Evolutionary conservation across 352 stramenopile genomes (phyloP).

Genomic region (Phytophthora chlamydospora): DNA sequence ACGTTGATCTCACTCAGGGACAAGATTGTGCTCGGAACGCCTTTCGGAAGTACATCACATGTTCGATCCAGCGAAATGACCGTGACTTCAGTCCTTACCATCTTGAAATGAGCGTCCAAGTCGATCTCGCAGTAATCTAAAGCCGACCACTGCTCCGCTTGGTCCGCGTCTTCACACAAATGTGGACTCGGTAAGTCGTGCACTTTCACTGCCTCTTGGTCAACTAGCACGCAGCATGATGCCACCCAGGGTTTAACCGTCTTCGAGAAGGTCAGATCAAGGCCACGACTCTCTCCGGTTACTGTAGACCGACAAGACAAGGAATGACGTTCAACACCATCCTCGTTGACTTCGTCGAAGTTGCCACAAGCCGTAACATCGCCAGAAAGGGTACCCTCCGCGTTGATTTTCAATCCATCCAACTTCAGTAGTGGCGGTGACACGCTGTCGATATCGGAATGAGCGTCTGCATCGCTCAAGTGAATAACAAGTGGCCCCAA

Average conservation of each 20-base stretch:
- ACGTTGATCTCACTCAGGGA: constrained; percentile 63
- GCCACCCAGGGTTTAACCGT: constrained; percentile 32
- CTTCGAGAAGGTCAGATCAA: constrained; percentile 31
- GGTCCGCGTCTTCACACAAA: constrained; percentile 1
- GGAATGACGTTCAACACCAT: constrained; percentile 2
- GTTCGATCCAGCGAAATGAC: constrained; percentile 37
- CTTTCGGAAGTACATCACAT: constrained; percentile 54
- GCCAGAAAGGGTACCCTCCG: constrained; percentile 16
- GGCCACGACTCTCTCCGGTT: constrained; percentile 25
- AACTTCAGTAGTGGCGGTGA: constrained; percentile 20
- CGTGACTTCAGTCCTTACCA: constrained; percentile 49
- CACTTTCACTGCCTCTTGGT: constrained; percentile 2
- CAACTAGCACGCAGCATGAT: constrained; percentile 19
- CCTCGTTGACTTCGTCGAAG: constrained; percentile 5
- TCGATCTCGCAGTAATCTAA: constrained; percentile 38
- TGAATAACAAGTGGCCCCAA: constrained; percentile 11
- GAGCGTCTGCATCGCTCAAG: constrained; percentile 3
- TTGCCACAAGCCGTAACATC: neutral
- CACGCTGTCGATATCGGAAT: neutral
- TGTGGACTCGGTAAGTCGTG: neutral
- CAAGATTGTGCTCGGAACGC: constrained; percentile 53
- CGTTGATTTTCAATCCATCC: constrained; percentile 26
- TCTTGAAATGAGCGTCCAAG: constrained; percentile 69
- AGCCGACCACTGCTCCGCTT: neutral
- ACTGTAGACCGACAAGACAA: constrained; percentile 21